Evolutionary conservation across 768 basidiomycete genomes (phyloP), one percentile per base, ranked within the genome.

Genomic region (Lactarius hengduanensis): DNA sequence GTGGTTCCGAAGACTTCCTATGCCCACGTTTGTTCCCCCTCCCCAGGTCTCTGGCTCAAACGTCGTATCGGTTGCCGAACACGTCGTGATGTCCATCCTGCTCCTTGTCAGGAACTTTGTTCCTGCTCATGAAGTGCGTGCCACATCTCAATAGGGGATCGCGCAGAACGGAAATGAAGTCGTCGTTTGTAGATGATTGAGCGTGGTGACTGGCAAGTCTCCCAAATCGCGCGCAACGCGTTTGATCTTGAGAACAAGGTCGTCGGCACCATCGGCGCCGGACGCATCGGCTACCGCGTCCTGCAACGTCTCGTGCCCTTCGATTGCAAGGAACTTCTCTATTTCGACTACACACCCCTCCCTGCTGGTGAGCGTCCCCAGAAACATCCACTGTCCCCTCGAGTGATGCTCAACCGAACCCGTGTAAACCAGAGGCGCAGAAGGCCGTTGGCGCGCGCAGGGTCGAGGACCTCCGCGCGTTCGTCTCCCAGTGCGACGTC

Each of bases 201-300:
- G 71, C 82, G 83, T 40, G 91, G 92, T 55, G 89, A 92, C 72
- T 96, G 95, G 94, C 81, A 89, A 76, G 93, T 94, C 58, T 91
- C 92, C 20, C 83, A 89, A 2, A 77, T 93, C 69, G 92, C 92
- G 3, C 85, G 92, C 70, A 86, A 90, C 72, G 88, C 94, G 15
- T 96, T 83, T 73, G 95, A 96, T 76, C 80, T 97, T 67, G 95
- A 96, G 78, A 86, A 84, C 75, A 97, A 96, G 79, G 90, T 94
- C 62, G 86, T 96, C 62, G 94, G 94, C 20, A 96, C 94, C 54
- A 92, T 97, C 67, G 94, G 92, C 63, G 66, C 82, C 80, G 86
- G 87, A 34, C 80, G 87, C 63, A 96, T 96, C 74, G 94, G 94
- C 7, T 94, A 92, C 81, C 66, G 66, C 50, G 66, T 67, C 38